Base-by-base conservation (phyloP, 2,329 filamentous ascomycete genomes). In the Neonectria magnoliae region DNA sequence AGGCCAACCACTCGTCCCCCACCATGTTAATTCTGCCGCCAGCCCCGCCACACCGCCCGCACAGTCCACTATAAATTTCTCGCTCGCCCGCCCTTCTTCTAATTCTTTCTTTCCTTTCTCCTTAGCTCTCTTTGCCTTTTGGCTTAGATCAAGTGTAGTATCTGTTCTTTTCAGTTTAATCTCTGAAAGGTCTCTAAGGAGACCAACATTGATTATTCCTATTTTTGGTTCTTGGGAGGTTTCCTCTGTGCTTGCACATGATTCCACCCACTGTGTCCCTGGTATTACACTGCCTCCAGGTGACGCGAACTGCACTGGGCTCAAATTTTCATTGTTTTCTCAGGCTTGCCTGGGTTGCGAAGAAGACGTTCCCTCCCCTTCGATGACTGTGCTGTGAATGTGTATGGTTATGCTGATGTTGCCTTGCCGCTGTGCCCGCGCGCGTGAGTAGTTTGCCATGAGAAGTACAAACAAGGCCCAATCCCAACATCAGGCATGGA, bases 131-230 rank as follows among this genome's bases (percentile, higher is more conserved):
- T 81, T 81, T 81, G 79, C 78, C 83, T 84, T 85, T 85, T 88
- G 86, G 88, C 88, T 92, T 92, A 93, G 91, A 93, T 93, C 91
- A 93, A 93, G 90, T 93, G 90, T 93, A 93, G 91, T 93, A 93
- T 93, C 91, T 93, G 91, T 94, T 94, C 91, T 94, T 93, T 92
- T 93, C 90, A 94, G 92, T 93, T 94, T 94, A 94, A 94, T 93
- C 90, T 91, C 91, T 94, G 91, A 91, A 92, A 93, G 87, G 86
- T 85, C 84, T 85, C 89, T 87, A 92, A 83, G 85, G 88, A 84
- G 84, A 84, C 84, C 85, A 88, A 87, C 86, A 85, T 84, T 88
- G 90, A 93, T 94, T 94, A 93, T 88, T 88, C 90, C 85, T 86
- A 93, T 94, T 78, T 78, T 77, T 78, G 76, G 71, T 57, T 31